phyloP scores from a whole-genome alignment of 1,139 yeast species.

The Petasospora fabianii region DNA sequence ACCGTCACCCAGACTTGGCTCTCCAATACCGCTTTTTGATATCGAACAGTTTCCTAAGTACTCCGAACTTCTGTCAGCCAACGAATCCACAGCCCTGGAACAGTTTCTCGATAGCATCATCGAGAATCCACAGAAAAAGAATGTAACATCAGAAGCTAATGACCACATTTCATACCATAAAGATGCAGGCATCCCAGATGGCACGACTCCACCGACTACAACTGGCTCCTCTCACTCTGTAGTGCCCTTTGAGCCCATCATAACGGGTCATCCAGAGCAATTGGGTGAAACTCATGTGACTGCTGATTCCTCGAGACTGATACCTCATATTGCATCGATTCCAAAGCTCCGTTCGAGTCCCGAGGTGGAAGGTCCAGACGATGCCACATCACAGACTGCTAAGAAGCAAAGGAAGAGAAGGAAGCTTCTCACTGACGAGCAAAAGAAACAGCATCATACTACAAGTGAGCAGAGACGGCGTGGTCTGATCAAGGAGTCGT shows the following conservation, averaged over 20 bases:
- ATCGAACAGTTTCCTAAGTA: conserved; percentile 11
- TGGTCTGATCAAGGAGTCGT: conserved; percentile 62
- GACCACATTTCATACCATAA: not conserved
- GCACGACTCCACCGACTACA: conserved; percentile 1
- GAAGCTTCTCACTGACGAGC: conserved; percentile 57
- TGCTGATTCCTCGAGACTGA: not conserved
- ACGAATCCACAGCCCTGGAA: conserved; percentile 36
- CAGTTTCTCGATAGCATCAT: conserved; percentile 38
- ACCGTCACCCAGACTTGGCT: conserved; percentile 15
- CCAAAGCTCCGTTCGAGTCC: conserved; percentile 6
- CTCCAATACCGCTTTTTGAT: conserved; percentile 12
- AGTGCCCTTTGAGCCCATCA: no score
- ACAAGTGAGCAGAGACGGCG: conserved; percentile 75
- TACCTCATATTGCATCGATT: not conserved
- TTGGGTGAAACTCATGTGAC: no score
- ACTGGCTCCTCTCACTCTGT: not conserved
- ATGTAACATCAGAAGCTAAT: not conserved
- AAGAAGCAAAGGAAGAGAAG: conserved; percentile 30
- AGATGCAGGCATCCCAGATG: not conserved
- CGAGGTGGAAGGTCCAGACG: not conserved
- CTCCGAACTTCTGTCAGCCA: conserved; percentile 21
- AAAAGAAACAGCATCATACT: conserved; percentile 69
- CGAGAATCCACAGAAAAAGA: conserved; percentile 23
- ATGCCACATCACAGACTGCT: no score
- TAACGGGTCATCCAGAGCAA: no score